These are phyloP conservation scores for Neoascochyta sp. DNA, from an alignment of 2,329 filamentous ascomycete genomes.

Conservation along the genomic window DNA sequence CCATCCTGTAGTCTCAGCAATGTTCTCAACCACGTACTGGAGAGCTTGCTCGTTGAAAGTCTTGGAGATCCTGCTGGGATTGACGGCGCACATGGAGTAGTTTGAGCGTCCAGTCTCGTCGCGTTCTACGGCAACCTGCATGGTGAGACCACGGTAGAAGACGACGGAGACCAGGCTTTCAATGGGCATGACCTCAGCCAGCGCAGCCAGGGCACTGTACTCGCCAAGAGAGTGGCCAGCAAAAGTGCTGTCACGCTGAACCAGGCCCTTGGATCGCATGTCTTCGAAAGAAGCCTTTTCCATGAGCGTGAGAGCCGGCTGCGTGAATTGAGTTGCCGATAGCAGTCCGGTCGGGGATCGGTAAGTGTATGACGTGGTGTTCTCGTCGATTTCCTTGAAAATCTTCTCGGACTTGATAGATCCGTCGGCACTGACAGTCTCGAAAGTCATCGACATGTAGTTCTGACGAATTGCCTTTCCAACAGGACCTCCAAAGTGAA, in stretches of 20 bases:
- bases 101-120: constrained; percentile 90
- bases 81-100: constrained; percentile 99
- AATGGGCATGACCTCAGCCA: constrained; percentile 99
- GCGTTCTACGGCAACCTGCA: constrained; percentile 98
- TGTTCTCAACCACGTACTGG: constrained; percentile 94
- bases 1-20: constrained; percentile 91
- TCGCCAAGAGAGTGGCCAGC: constrained; percentile 97
- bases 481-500: constrained; percentile 94
- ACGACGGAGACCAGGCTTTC: constrained; percentile 97
- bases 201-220: constrained; percentile 92
- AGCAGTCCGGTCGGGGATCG: constrained; percentile 89
- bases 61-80: constrained; percentile 96
- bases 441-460: constrained; percentile 99
- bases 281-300: constrained; percentile 99
- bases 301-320: constrained; percentile 96
- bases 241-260: constrained; percentile 94
- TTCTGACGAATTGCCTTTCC: constrained; percentile 98
- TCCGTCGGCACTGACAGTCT: constrained; percentile 90
- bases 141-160: constrained; percentile 97
- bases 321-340: constrained; percentile 97
- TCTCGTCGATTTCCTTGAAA: constrained; percentile 95
- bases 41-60: constrained; percentile 97
- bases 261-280: constrained; percentile 95
- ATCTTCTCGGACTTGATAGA: constrained; percentile 98
- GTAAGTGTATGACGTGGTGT: constrained; percentile 94